A percentile compares a stretch with the other conserved stretches of the same genome.
Conservation (phyloP, 768 basidiomycete species). For the Kwoniella sp. region DNA sequence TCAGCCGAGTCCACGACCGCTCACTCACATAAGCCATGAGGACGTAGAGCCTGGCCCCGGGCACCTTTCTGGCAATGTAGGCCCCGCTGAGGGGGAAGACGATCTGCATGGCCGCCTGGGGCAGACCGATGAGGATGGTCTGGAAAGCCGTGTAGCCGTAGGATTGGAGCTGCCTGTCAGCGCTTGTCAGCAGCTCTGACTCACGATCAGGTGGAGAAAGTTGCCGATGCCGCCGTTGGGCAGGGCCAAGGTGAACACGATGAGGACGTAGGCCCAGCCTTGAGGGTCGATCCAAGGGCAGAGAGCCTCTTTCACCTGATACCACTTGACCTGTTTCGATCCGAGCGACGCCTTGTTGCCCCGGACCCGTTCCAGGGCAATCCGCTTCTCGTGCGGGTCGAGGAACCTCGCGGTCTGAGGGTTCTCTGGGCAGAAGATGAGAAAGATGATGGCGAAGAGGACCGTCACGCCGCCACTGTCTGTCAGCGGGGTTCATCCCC, state of each 20-base stretch:
- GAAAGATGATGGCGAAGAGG: slow-evolving; percentile 25
- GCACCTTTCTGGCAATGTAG: slow-evolving; percentile 26
- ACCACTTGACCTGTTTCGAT: slow-evolving; percentile 28
- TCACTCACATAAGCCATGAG: slow-evolving; percentile 20
- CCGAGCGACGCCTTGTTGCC: slow-evolving; percentile 28
- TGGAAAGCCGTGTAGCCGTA: slow-evolving; percentile 36
- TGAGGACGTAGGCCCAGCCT: slow-evolving; percentile 24
- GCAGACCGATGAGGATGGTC: slow-evolving; percentile 34
- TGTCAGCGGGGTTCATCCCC: neutral
- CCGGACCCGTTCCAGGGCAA: slow-evolving; percentile 29
- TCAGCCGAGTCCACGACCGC: neutral
- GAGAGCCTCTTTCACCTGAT: slow-evolving; percentile 28
- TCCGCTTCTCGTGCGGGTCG: slow-evolving; percentile 16
- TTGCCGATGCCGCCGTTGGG: slow-evolving; percentile 38
- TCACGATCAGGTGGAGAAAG: slow-evolving; percentile 32
- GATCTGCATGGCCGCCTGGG: slow-evolving; percentile 34
- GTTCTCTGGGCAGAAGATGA: slow-evolving; percentile 28
- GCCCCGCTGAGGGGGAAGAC: slow-evolving; percentile 31
- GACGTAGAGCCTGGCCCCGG: slow-evolving; percentile 17
- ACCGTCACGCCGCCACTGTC: slow-evolving; percentile 28
- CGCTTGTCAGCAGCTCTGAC: neutral
- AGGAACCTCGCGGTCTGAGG: slow-evolving; percentile 32
- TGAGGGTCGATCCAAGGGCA: slow-evolving; percentile 33
- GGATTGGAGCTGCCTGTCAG: slow-evolving; percentile 14
- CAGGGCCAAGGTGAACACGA: slow-evolving; percentile 24